Percentiles rank a stretch among this genome's conserved stretches.
These are phyloP conservation scores for Trichoderma pleuroti DNA, from an alignment of 2,329 filamentous ascomycete genomes.

Conservation along the genomic window DNA sequence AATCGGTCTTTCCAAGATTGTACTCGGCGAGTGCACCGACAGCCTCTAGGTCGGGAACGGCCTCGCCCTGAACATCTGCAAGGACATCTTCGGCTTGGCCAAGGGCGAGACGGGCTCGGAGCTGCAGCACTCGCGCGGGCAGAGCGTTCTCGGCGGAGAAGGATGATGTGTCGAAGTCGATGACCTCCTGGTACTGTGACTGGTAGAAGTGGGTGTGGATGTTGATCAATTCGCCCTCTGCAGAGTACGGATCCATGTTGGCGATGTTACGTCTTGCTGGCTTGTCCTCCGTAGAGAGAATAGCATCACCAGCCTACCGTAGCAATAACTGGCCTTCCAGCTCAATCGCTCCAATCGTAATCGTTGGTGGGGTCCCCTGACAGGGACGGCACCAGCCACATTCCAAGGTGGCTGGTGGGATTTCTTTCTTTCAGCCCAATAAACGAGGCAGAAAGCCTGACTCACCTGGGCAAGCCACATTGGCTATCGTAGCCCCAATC, in stretches of 20 bases:
- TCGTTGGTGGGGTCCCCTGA: slow-evolving; percentile 20
- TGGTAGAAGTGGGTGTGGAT: slow-evolving; percentile 69
- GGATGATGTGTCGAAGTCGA: slow-evolving; percentile 78
- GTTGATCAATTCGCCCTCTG: slow-evolving; percentile 69
- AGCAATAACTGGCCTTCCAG: slow-evolving; percentile 16
- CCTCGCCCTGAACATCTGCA: slow-evolving; percentile 61
- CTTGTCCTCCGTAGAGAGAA: neutral
- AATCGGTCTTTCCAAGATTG: slow-evolving; percentile 54
- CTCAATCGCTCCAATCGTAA: neutral
- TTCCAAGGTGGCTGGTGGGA: neutral
- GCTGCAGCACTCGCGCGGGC: slow-evolving; percentile 71
- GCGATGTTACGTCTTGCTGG: slow-evolving; percentile 20
- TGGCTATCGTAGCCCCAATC: slow-evolving; percentile 26
- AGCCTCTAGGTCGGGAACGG: slow-evolving; percentile 71
- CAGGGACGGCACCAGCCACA: slow-evolving; percentile 14
- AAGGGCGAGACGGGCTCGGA: slow-evolving; percentile 79
- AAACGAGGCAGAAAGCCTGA: slow-evolving; percentile 24
- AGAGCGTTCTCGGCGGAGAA: slow-evolving; percentile 77
- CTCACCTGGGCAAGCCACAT: slow-evolving; percentile 10
- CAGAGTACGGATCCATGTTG: slow-evolving; percentile 66
- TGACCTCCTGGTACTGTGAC: slow-evolving; percentile 80
- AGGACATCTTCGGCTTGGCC: slow-evolving; percentile 73
- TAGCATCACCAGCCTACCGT: slow-evolving; percentile 9
- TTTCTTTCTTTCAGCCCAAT: slow-evolving; percentile 24
- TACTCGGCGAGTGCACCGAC: slow-evolving; percentile 72